Conservation (phyloP, 352 stramenopile species). For the Phytophthora brassicae region DNA sequence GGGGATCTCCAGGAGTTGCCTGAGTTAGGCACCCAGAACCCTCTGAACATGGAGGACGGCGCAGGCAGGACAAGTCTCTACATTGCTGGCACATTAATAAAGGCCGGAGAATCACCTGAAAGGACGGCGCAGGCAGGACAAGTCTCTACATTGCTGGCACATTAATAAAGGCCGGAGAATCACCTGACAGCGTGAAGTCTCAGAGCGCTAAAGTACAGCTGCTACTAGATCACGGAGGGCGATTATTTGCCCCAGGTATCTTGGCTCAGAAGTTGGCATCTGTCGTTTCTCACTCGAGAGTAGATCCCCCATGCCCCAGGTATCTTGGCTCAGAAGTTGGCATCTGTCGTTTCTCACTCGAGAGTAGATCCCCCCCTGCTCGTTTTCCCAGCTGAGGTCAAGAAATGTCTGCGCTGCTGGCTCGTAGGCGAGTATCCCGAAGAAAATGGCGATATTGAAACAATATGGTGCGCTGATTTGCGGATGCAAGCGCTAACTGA, state of each 20-base stretch:
- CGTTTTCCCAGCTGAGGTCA: neutral
- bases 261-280: neutral
- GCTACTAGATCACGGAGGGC: slow-evolving; percentile 17
- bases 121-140: neutral
- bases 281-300: too few relatives aligned
- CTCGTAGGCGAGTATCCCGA: neutral
- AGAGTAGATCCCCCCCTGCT: too few relatives aligned
- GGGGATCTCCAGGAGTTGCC: slow-evolving; percentile 7
- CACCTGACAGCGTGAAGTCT: neutral
- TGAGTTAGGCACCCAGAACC: slow-evolving; percentile 3
- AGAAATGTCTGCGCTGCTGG: neutral
- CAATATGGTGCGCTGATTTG: neutral
- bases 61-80: slow-evolving; percentile 11
- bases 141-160: slow-evolving; percentile 4
- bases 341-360: neutral
- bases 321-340: neutral
- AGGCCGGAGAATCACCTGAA: neutral
- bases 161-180: neutral
- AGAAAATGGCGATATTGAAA: neutral
- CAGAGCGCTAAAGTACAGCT: slow-evolving; percentile 8
- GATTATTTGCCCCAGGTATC: slow-evolving; percentile 7
- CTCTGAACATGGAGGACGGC: slow-evolving; percentile 1
- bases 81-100: neutral
- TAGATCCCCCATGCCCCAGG: too few relatives aligned
- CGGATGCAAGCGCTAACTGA: neutral